A percentile compares a stretch with the other conserved stretches of the same genome.
phyloP scores from a whole-genome alignment of 139 green algal species.

The Coelastrella sp. region DNA sequence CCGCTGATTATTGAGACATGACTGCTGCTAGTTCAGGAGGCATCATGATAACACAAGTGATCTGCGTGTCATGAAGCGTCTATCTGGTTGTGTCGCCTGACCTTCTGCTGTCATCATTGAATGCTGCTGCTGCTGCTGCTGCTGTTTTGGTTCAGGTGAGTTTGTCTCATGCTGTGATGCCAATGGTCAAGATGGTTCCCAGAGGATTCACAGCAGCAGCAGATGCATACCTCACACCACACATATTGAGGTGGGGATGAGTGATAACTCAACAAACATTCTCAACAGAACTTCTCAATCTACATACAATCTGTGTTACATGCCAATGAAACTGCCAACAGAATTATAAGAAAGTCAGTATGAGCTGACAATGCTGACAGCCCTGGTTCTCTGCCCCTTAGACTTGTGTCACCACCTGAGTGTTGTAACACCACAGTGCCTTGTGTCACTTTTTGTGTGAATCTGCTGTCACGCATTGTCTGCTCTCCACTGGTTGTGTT shows the following conservation, averaged over 20 bases:
- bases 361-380: background rate
- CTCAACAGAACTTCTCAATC: no score
- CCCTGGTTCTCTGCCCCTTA: background rate
- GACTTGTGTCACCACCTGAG: background rate
- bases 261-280: no score
- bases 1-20: no score
- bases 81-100: no score
- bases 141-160: conserved; percentile 84
- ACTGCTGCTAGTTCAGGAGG: no score
- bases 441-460: background rate
- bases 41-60: no score
- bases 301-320: background rate
- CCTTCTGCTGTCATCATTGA: no score
- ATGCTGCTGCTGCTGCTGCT: background rate
- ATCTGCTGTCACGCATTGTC: background rate
- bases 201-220: conserved; percentile 95
- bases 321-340: background rate
- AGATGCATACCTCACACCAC: conserved; percentile 95
- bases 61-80: no score
- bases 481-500: background rate
- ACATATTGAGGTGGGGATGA: conserved; percentile 91
- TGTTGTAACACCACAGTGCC: background rate
- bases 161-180: conserved; percentile 87
- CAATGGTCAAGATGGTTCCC: conserved; percentile 98
- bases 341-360: no score